Evolutionary conservation across 495 filamentous ascomycete genomes (phyloP), one percentile per base, ranked within the genome.

Genomic region (Penicillium subrubescens): DNA sequence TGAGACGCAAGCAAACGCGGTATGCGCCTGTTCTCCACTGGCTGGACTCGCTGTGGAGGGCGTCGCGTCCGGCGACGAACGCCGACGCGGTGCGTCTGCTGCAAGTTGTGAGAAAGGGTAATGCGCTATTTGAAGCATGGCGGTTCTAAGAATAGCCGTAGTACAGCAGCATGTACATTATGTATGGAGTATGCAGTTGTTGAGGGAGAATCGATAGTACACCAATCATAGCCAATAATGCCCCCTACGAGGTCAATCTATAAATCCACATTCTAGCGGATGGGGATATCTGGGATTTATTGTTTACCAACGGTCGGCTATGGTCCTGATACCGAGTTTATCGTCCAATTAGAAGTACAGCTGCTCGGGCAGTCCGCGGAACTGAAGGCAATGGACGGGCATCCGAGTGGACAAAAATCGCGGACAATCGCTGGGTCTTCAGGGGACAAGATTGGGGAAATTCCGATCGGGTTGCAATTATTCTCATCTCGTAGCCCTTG

Each of bases 1-100:
- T 96, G 50, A 70, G 67, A 2, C 86, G 82, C 61, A 92, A 90
- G 69, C 92, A 95, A 76, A 87, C 86, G 33, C 84, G 78, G 11
- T 94, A 91, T 70, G 64, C 66, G 5, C 72, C 76, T 14, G 81
- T 89, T 7, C 67, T 95, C 43, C 60, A 64, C 12, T 95, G 92
- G 90, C 70, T 94, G 51, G 81, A 85, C 23, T 68, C 61, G 37
- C 77, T 82, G 57, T 73, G 44, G 46, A 66, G 59, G 70, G 75
- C 62, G 80, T 64, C 71, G 31, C 69, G 71, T 51, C 75, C 74
- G 19, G 65, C 60, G 39, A 67, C 74, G 46, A 70, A 77, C 51
- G 63, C 67, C 8, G 71, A 73, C 51, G 64, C 71, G 7, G 46
- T 73, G 4, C 68, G 68, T 8, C 60, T 81, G 57, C 63, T 62